phyloP scores from a whole-genome alignment of 2,329 filamentous ascomycete genomes.

The Fusarium xyrophilum region DNA sequence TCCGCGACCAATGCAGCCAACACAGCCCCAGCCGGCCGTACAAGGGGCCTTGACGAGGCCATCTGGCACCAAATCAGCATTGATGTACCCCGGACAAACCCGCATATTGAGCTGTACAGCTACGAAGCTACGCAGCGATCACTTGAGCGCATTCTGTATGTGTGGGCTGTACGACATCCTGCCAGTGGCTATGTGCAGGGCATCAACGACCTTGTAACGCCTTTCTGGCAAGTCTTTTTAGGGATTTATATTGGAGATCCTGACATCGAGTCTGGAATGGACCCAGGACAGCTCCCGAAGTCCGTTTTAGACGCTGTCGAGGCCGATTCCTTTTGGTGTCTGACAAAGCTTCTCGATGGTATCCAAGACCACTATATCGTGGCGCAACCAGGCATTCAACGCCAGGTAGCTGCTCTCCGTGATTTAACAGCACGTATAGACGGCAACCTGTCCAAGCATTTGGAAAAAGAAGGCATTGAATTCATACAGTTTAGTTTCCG shows the following conservation, averaged over 20 bases:
- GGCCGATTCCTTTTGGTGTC: constrained; percentile 97
- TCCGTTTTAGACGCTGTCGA: constrained; percentile 95
- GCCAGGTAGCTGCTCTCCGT: constrained; percentile 86
- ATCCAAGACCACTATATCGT: constrained; percentile 99
- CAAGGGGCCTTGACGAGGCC: constrained; percentile 85
- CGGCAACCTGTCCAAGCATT: constrained; percentile 79
- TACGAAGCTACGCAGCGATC: constrained; percentile 96
- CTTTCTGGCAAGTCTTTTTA: constrained; percentile 97
- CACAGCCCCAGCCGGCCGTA: constrained; percentile 51
- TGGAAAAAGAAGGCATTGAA: constrained; percentile 90
- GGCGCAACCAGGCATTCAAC: constrained; percentile 93
- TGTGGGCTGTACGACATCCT: constrained; percentile 97
- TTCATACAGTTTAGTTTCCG: constrained; percentile 99
- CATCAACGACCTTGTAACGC: constrained; percentile 97
- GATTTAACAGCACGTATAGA: constrained; percentile 94
- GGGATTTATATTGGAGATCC: constrained; percentile 94
- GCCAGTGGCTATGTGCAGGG: constrained; percentile 98
- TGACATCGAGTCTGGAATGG: constrained; percentile 93
- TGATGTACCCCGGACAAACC: constrained; percentile 94
- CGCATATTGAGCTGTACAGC: constrained; percentile 91
- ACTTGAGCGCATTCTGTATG: constrained; percentile 91
- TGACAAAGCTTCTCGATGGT: constrained; percentile 96
- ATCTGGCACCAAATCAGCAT: constrained; percentile 99
- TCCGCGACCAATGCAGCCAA: constrained; percentile 54
- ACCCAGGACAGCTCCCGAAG: constrained; percentile 90